Evolutionary conservation across 176 grass and related monocot species (phyloP), one percentile per base, ranked within the genome.

Genomic region (Oryza glumipatula): DNA sequence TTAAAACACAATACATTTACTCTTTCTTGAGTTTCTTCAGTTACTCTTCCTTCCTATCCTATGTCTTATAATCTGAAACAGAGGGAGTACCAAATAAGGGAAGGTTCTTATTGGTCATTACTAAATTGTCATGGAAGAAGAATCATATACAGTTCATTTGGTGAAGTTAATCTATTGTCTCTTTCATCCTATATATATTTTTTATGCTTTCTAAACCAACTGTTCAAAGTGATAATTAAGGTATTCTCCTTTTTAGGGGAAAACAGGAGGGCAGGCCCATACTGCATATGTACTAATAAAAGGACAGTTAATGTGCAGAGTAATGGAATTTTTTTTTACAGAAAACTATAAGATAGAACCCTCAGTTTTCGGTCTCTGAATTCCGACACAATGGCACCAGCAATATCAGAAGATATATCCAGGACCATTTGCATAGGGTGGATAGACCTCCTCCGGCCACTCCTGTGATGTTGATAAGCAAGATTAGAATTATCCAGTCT

Each of bases 341-440:
- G 56, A 19, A 49, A 77, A 70, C 1, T 76, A 77, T 72, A 13
- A 44, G n/a, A 81, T 63, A 79, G 83, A 88, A 97, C 95, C 82
- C 76, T 94, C 63, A 94, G 49, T 43, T 77, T 92, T 77, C 88
- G 65, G 63, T 89, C 91, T 10, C 76, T 74, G 84, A 89, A 94
- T 65, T 83, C 88, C 74, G 88, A 89, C 38, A 94, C 79, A 52
- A 97, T 77, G 80, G 70, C 93, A 24, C 21, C 52, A 78, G 90
- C 90, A 86, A 97, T 93, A 77, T 97, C 92, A 22, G 90, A 86
- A 28, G 95, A 97, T 86, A 97, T 97, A 97, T 41, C 95, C 95
- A 64, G 95, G 92, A n/a, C 95, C 95, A 80, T 97, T 97, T 45
- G 95, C 95, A 91, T 97, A 97, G 6, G 87, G 51, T 58, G 95